Conservation (phyloP, 768 basidiomycete species). For the Termitomyces sp. region DNA sequence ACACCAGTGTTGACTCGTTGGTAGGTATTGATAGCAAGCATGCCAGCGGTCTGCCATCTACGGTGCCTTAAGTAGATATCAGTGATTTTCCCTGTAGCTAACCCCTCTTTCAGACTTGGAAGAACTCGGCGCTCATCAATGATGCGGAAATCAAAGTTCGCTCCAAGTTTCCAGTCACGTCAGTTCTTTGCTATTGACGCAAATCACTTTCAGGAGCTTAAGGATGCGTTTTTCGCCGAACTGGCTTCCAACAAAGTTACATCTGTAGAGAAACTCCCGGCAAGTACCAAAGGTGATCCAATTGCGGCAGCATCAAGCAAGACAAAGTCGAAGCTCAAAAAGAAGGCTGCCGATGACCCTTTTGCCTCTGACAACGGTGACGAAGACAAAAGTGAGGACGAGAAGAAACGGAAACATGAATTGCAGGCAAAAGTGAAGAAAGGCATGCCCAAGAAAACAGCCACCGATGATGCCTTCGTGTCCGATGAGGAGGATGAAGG, state of each 20-base stretch:
- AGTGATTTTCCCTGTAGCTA: neutral
- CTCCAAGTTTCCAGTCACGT: neutral
- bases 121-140: conserved; percentile 50
- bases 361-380: conserved; percentile 52
- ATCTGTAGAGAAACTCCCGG: conserved; percentile 3
- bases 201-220: conserved; percentile 42
- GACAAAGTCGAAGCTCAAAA: conserved; percentile 43
- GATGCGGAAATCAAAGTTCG: conserved; percentile 60
- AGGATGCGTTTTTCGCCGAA: conserved; percentile 55
- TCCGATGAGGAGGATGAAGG: conserved; percentile 26
- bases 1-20: neutral
- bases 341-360: conserved; percentile 42
- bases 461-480: conserved; percentile 30
- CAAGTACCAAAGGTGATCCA: neutral
- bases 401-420: conserved; percentile 11
- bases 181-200: neutral
- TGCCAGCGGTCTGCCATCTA: conserved; percentile 64
- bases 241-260: conserved; percentile 26
- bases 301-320: conserved; percentile 21
- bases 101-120: conserved; percentile 51
- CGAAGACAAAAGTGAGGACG: conserved; percentile 19
- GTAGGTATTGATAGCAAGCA: conserved; percentile 77
- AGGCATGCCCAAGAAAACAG: conserved; percentile 42
- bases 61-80: conserved; percentile 30
- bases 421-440: conserved; percentile 20